These are phyloP conservation scores for Diplodia intermedia DNA, from an alignment of 2,329 filamentous ascomycete species.

Conservation along the genomic window DNA sequence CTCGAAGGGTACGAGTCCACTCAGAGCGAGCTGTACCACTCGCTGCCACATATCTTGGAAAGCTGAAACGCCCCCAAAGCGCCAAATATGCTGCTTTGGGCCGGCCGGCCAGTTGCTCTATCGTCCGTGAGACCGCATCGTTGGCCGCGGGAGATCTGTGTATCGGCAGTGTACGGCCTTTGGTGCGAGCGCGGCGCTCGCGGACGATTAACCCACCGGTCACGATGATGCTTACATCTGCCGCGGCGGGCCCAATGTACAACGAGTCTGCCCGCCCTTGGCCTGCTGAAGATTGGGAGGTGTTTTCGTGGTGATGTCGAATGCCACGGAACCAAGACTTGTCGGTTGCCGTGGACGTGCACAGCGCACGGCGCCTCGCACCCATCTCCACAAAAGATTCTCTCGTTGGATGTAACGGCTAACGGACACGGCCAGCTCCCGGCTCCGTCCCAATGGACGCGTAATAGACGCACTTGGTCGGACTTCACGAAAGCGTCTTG, in stretches of 20 bases:
- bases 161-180: constrained; percentile 10
- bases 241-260: constrained; percentile 7
- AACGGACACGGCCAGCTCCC: constrained; percentile 2
- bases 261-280: constrained; percentile 8
- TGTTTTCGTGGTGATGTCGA: constrained; percentile 28
- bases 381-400: background rate
- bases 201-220: background rate
- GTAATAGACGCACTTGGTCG: background rate
- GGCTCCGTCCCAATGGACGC: constrained; percentile 3
- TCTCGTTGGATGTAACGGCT: background rate
- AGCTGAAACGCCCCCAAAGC: constrained; percentile 20
- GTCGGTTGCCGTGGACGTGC: background rate
- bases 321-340: background rate
- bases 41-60: background rate
- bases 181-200: constrained; percentile 11
- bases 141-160: background rate
- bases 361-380: background rate
- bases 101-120: background rate
- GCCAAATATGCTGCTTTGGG: constrained; percentile 29
- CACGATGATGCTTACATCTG: constrained; percentile 21
- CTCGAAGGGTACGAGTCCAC: background rate
- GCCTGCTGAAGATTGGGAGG: constrained; percentile 20
- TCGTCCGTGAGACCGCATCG: constrained; percentile 11
- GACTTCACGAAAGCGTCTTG: background rate
- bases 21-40: constrained; percentile 9